Percentiles rank a stretch among this genome's conserved stretches.
phyloP scores from a whole-genome alignment of 805 yeast genomes.

The Torulaspora microellipsoides region DNA sequence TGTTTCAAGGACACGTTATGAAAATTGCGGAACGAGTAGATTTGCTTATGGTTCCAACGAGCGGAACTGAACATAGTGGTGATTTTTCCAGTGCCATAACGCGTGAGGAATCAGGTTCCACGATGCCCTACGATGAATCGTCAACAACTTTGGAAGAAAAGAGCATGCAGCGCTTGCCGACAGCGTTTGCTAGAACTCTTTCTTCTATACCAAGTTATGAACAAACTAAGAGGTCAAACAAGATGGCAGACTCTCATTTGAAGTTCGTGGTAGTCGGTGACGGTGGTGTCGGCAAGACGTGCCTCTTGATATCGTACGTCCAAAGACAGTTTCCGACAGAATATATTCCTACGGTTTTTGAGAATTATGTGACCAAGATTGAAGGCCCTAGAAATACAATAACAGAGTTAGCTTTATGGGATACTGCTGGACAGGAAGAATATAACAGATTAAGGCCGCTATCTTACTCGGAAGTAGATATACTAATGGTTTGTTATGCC shows the following conservation, averaged over 20 bases:
- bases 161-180: constrained; percentile 13
- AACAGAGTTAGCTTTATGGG: constrained; percentile 79
- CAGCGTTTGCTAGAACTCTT: constrained; percentile 24
- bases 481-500: constrained; percentile 71
- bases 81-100: constrained; percentile 9
- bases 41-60: not conserved
- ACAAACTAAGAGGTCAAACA: constrained; percentile 20
- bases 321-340: constrained; percentile 60
- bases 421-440: constrained; percentile 88
- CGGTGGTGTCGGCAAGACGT: constrained; percentile 89
- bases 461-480: constrained; percentile 73
- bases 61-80: constrained; percentile 8
- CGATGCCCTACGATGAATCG: constrained; percentile 10
- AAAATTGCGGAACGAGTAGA: not conserved
- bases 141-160: constrained; percentile 15
- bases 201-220: constrained; percentile 29
- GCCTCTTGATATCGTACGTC: constrained; percentile 60
- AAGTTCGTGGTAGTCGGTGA: constrained; percentile 84
- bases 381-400: constrained; percentile 43
- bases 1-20: not conserved
- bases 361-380: constrained; percentile 63
- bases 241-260: constrained; percentile 36
- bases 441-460: constrained; percentile 76
- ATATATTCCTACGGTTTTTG: constrained; percentile 81
- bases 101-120: constrained; percentile 11